These are phyloP conservation scores for Penicillium sp. DNA, from an alignment of 2,329 filamentous ascomycete genomes.

Conservation along the genomic window DNA sequence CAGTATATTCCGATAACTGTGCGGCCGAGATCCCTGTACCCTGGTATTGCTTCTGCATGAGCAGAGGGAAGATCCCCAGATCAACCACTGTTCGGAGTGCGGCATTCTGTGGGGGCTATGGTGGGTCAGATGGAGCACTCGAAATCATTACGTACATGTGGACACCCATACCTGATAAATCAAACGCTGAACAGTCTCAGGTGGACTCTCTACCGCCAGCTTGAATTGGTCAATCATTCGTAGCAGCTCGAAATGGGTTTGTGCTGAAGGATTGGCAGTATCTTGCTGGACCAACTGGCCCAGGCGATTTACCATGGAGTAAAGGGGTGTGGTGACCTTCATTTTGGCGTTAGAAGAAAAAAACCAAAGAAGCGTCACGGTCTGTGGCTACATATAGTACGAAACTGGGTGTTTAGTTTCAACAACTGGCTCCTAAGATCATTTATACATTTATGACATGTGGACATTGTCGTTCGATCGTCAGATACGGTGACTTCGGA, in stretches of 20 bases:
- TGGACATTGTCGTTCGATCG: neutral
- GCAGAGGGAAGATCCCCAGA: constrained; percentile 28
- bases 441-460: neutral
- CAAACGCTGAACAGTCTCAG: constrained; percentile 32
- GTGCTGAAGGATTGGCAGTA: constrained; percentile 15
- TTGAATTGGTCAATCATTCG: constrained; percentile 29
- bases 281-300: constrained; percentile 19
- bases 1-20: constrained; percentile 28
- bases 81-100: constrained; percentile 33
- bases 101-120: constrained; percentile 36
- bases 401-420: neutral
- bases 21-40: constrained; percentile 24
- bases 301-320: constrained; percentile 14
- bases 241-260: constrained; percentile 29
- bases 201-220: constrained; percentile 32
- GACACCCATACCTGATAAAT: constrained; percentile 34
- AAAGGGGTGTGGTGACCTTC: constrained; percentile 16
- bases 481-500: neutral
- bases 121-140: neutral
- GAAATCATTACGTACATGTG: neutral
- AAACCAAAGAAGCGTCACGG: neutral
- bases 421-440: neutral
- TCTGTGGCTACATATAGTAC: neutral
- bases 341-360: constrained; percentile 1
- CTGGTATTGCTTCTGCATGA: constrained; percentile 21